A percentile compares a stretch with the other conserved stretches of the same genome.
phyloP scores from a whole-genome alignment of 2,329 filamentous ascomycete genomes.

The Neocucurbitaria cava region DNA sequence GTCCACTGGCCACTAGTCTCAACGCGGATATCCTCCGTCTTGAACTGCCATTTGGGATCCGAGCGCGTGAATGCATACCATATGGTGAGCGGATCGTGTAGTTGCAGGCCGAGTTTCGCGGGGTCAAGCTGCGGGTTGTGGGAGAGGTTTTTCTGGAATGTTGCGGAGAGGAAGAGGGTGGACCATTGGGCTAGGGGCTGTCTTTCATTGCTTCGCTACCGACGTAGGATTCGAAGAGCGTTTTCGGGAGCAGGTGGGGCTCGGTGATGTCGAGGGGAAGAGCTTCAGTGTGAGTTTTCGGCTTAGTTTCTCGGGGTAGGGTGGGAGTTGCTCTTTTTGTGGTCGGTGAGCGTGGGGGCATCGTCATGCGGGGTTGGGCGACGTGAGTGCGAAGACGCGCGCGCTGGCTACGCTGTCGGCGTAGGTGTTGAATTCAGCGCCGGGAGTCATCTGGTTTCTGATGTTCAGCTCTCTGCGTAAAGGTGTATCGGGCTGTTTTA shows the following conservation, averaged over 20 bases:
- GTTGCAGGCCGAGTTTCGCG: slow-evolving; percentile 48
- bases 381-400: slow-evolving; percentile 58
- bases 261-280: slow-evolving; percentile 58
- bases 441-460: slow-evolving; percentile 67
- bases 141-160: slow-evolving; percentile 54
- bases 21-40: slow-evolving; percentile 78
- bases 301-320: slow-evolving; percentile 53
- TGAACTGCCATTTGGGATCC: slow-evolving; percentile 44
- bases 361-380: slow-evolving; percentile 71
- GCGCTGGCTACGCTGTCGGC: slow-evolving; percentile 70
- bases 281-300: slow-evolving; percentile 54
- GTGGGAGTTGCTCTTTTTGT: slow-evolving; percentile 30
- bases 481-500: slow-evolving; percentile 47
- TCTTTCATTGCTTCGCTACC: slow-evolving; percentile 28
- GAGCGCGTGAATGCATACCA: slow-evolving; percentile 43
- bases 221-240: slow-evolving; percentile 45
- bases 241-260: slow-evolving; percentile 51
- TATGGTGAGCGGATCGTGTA: slow-evolving; percentile 56
- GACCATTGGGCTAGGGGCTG: slow-evolving; percentile 56
- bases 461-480: slow-evolving; percentile 39
- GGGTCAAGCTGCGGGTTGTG: slow-evolving; percentile 46
- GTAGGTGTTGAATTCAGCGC: slow-evolving; percentile 94
- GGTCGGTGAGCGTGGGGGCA: slow-evolving; percentile 70
- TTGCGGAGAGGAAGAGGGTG: slow-evolving; percentile 53
- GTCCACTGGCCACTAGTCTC: slow-evolving; percentile 96